Evolutionary conservation across 2,329 filamentous ascomycete genomes (phyloP).

Genomic region (Paecilomyces fulvus): DNA sequence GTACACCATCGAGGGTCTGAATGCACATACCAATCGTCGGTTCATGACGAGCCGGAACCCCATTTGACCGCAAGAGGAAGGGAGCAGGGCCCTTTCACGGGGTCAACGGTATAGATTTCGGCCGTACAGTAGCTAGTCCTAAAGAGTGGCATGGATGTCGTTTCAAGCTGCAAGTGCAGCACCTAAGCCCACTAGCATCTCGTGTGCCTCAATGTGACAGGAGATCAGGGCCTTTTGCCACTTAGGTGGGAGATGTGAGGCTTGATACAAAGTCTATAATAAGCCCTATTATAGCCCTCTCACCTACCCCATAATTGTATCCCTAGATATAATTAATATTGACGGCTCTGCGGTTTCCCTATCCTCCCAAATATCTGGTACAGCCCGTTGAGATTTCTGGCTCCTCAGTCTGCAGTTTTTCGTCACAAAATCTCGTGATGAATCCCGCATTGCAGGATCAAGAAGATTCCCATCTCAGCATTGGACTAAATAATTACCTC

Average conservation of each 20-base stretch:
- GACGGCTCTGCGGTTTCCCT: neutral
- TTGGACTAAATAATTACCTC: slow-evolving; percentile 16
- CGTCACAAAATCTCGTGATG: neutral
- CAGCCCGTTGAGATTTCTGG: neutral
- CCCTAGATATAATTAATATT: neutral
- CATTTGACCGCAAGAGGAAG: neutral
- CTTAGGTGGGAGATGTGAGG: neutral
- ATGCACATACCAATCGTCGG: neutral
- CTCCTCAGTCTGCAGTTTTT: neutral
- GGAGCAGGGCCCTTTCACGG: neutral
- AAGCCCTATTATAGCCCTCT: neutral
- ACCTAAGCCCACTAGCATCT: neutral
- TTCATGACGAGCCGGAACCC: neutral
- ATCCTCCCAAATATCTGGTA: neutral
- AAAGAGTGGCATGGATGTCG: neutral
- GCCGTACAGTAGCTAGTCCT: neutral
- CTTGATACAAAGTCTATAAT: neutral
- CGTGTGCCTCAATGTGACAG: neutral
- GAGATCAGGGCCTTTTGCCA: neutral
- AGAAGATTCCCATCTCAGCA: slow-evolving; percentile 6
- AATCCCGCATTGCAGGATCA: neutral
- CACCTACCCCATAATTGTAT: neutral
- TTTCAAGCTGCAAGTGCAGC: slow-evolving; percentile 1
- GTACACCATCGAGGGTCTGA: neutral
- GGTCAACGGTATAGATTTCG: neutral